These are phyloP conservation scores for Pythium dissotocum DNA, from an alignment of 352 stramenopile genomes.

Conservation along the genomic window DNA sequence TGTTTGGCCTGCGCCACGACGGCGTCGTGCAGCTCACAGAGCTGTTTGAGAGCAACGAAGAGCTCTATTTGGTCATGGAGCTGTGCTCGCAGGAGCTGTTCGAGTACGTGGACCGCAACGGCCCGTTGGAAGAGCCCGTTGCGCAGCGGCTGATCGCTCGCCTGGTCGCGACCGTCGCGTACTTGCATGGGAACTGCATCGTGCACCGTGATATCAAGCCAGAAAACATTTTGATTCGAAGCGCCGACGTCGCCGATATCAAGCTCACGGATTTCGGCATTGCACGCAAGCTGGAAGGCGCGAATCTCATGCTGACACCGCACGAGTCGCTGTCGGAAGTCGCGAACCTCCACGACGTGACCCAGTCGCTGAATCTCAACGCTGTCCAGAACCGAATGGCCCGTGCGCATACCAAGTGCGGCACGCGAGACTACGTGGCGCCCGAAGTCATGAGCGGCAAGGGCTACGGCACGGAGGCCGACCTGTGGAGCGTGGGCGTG, in stretches of 20 bases:
- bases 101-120: constrained; percentile 77
- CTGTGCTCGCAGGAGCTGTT: constrained; percentile 81
- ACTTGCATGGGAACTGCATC: constrained; percentile 82
- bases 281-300: constrained; percentile 66
- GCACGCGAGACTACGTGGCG: constrained; percentile 82
- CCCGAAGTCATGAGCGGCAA: constrained; percentile 89
- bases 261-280: constrained; percentile 88
- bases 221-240: constrained; percentile 79
- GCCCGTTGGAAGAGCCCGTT: constrained; percentile 62
- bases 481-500: constrained; percentile 93
- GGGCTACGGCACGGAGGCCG: constrained; percentile 92
- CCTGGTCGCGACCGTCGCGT: constrained; percentile 78
- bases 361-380: constrained; percentile 9
- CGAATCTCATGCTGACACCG: constrained; percentile 61
- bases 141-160: constrained; percentile 70
- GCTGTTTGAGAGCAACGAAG: constrained; percentile 73
- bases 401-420: constrained; percentile 79
- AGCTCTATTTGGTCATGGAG: constrained; percentile 84
- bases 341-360: constrained; percentile 50
- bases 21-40: constrained; percentile 78
- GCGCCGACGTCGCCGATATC: constrained; percentile 67
- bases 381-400: constrained; percentile 64
- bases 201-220: constrained; percentile 88
- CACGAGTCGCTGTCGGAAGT: constrained; percentile 75
- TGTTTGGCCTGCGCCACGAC: constrained; percentile 72